Evolutionary conservation across 2,329 filamentous ascomycete genomes (phyloP), one percentile per base, ranked within the genome.

Genomic region (Teratosphaeria epicoccoides): DNA sequence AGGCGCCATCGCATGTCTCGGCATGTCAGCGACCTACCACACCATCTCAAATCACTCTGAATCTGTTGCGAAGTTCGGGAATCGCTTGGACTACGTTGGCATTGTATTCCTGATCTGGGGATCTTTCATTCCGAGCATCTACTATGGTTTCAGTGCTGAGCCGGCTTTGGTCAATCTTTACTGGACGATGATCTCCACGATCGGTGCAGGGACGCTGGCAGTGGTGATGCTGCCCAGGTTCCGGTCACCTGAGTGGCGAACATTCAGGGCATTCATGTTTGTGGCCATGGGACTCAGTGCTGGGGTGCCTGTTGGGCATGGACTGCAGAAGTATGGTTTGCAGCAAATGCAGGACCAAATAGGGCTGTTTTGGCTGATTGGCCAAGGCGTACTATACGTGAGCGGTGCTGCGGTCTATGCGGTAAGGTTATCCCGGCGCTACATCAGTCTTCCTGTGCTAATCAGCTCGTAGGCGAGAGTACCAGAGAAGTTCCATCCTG

Each of bases 61-160:
- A 33, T 70, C 71, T 1, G 87, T 96, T 12, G 83, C 85, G 2
- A 83, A 80, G 55, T 87, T 88, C 74, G 90, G 90, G 10, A 97
- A 97, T 67, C 88, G 95, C 68, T 73, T 97, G 52, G 93, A 98
- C 67, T 97, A 98, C 67, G 81, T 91, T 4, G 93, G 93, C 6
- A 98, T 98, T 60, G 87, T 97, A 25, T 81, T 84, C 47, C 73
- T 98, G 59, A 97, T 97, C 53, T 87, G 91, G 59, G 93, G 93
- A 66, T 49, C 43, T 10, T 95, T 91, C 65, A 81, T 97, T 45
- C 90, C 93, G 2, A 85, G 87, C 47, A 70, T 98, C 53, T 93
- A 88, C 68, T 95, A 94, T 68, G 89, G 85, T 3, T 88, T 95
- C 67, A 87, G 80, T 62, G 88, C 84, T 63, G 73, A 83, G 56